Evolutionary conservation across 371 early-diverging fungal species (phyloP).

Genomic region (Circinella minor): DNA sequence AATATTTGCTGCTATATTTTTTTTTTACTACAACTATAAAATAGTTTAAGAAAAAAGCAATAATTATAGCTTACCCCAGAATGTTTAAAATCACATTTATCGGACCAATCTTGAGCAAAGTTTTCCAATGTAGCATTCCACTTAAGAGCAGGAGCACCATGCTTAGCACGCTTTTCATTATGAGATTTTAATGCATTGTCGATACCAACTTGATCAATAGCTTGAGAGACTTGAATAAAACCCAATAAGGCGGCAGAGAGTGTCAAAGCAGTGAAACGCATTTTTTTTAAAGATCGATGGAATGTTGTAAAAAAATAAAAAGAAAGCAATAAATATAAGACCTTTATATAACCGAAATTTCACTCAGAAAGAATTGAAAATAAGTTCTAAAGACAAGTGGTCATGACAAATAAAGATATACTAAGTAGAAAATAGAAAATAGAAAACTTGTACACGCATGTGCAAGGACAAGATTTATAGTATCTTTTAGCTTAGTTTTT

Average conservation of each 20-base stretch:
- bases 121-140: constrained; percentile 48
- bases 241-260: background rate
- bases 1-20: background rate
- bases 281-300: background rate
- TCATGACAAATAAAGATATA: too few species aligned
- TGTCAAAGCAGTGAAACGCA: constrained; percentile 9
- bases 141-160: constrained; percentile 46
- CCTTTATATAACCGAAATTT: too few species aligned
- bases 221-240: constrained; percentile 1
- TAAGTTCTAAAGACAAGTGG: too few species aligned
- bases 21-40: background rate
- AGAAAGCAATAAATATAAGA: background rate
- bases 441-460: too few species aligned
- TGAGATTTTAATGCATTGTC: constrained; percentile 36
- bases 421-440: too few species aligned
- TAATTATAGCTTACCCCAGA: constrained; percentile 14
- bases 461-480: too few species aligned
- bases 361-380: too few species aligned
- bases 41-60: background rate
- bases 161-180: constrained; percentile 50
- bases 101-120: constrained; percentile 53
- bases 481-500: too few species aligned
- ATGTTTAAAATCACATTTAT: constrained; percentile 48
- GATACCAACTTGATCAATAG: constrained; percentile 6
- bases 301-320: background rate